Evolutionary conservation across 257 asterid genomes (phyloP), one percentile per base, ranked within the genome.

Genomic region (Nicotiana benthamiana): DNA sequence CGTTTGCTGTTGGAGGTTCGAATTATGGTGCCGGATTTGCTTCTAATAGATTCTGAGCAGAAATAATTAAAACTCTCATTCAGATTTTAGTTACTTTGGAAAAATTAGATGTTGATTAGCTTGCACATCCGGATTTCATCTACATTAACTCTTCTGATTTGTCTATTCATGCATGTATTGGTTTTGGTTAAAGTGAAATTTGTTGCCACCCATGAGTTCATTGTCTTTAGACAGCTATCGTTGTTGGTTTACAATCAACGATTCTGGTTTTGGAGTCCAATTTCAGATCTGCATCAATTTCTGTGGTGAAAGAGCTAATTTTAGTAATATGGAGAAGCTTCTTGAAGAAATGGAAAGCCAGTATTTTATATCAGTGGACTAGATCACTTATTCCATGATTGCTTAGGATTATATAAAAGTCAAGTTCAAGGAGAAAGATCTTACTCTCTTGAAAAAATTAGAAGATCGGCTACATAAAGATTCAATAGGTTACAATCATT

Each of bases 401-500:
- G 88, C 93, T 32, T 80, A 80, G 77, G 83, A 70, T 64, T 88
- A 86, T 59, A 85, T 89, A 40, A 91, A 83, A 80, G 89, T 83
- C 10, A 84, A 85, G 27, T 75, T 79, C 72, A 87, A 82, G 81
- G 95, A 87, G 79, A 91, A 88, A 75, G 92, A 87, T 17, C 57
- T 83, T 22, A 22, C 72, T 62, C 89, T 68, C 65, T 79, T 91
- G 84, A 89, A 87, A 88, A 88, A 88, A 80, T 22, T 81, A 20
- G 95, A 91, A 81, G 88, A 80, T 75, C 77, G 60, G 79, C 82
- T 89, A 15, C 83, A 81, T 70, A 86, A 81, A 83, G 88, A 91
- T 72, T 84, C 90, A 36, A 2, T 83, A 48, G 92, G 89, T 13
- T 91, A 89, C 57, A 91, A 89, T 84, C 91, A 91, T 87, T 87